phyloP scores from a whole-genome alignment of 441 rosid species.

The Adansonia rubrostipa region DNA sequence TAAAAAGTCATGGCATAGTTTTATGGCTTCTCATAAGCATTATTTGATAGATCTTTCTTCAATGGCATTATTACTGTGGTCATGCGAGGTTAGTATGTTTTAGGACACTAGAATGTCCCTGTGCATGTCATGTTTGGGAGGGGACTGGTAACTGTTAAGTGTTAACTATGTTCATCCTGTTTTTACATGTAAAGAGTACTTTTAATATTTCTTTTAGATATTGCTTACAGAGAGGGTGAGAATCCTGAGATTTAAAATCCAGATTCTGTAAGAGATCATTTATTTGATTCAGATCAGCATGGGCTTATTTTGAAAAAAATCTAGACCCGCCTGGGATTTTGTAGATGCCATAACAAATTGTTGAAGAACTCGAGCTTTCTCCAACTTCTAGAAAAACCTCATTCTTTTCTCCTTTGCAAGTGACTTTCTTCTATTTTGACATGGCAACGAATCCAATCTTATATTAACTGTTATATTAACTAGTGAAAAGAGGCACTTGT shows the following conservation, averaged over 20 bases:
- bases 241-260: neutral
- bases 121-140: neutral
- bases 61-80: neutral
- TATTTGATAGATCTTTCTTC: neutral
- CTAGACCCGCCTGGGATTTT: neutral
- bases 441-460: neutral
- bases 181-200: neutral
- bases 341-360: neutral
- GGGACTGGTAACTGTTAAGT: neutral
- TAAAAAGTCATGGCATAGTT: neutral
- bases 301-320: neutral
- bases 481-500: neutral
- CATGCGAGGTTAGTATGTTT: neutral
- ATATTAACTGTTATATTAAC: neutral
- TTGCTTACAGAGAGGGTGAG: neutral
- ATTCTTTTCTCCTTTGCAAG: constrained; percentile 1
- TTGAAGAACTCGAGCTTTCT: neutral
- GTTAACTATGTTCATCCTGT: neutral
- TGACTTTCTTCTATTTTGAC: neutral
- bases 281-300: neutral
- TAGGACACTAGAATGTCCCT: neutral
- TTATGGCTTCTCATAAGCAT: neutral
- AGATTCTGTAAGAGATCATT: neutral
- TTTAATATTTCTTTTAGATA: neutral
- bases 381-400: constrained; percentile 1